Evolutionary conservation across 768 basidiomycete species (phyloP), one percentile per base, ranked within the genome.

Genomic region (Rhodotorula toruloides): DNA sequence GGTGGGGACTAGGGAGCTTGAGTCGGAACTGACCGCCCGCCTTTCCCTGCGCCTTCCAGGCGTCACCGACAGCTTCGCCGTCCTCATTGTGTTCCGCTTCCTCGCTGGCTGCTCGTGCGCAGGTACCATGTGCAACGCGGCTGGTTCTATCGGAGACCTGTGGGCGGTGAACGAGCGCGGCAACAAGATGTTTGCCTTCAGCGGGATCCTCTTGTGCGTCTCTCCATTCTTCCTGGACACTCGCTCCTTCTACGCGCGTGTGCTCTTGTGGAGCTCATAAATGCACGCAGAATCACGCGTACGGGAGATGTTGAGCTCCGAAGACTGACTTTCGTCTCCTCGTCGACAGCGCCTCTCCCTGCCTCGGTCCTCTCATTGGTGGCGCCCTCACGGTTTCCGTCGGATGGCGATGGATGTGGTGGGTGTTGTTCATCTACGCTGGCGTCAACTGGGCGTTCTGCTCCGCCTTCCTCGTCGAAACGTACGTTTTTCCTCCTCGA

Each of bases 361-460:
- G 39, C 6, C 85, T 85, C 11, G 86, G 86, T 0, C 86, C 87
- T 2, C 82, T 88, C 48, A 79, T 85, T 22, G 81, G 83, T 37
- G 85, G 85, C 65, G 83, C 86, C 70, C 76, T 83, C 10, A 76
- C 82, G 3, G 49, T 64, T 52, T 81, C 21, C 25, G 75, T 81
- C 16, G 81, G 80, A 13, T 89, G 86, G 86, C 74, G 85, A 70
- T 86, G 84, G 83, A 80, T 86, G 2, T 87, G 84, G 78, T 63
- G 31, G 48, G 9, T 25, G 7, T 11, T 50, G 31, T 37, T 49
- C 27, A 39, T 68, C 32, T 60, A 75, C 34, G 65, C 67, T 54
- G 71, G 65, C 53, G 48, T 71, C 61, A n/a, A 63, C 34, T 46
- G 75, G 69, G 61, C 72, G 40, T 72, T 74, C 44, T 75, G 76